A percentile compares a stretch with the other conserved stretches of the same genome.
Evolutionary conservation across 306 rosid genomes (phyloP).

Genomic region (Rosa lucieae): DNA sequence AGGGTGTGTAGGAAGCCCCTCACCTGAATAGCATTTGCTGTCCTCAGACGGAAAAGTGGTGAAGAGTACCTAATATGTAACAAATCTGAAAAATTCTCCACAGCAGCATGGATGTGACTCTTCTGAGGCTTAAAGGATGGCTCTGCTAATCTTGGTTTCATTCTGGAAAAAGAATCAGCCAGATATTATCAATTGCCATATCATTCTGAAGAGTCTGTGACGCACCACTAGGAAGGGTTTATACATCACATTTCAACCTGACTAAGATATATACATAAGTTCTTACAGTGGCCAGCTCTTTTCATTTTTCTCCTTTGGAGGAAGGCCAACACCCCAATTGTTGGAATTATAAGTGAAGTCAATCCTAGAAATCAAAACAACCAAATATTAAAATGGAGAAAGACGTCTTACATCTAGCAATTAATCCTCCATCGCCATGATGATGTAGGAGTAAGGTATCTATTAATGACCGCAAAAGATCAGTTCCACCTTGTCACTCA

Average conservation of each 20-base stretch:
- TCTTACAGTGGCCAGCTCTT: slow-evolving; percentile 84
- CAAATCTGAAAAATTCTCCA: slow-evolving; percentile 65
- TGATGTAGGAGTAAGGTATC: neutral
- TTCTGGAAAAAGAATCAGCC: slow-evolving; percentile 47
- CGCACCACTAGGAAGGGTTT: slow-evolving; percentile 16
- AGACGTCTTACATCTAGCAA: neutral
- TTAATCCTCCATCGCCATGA: neutral
- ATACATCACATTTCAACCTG: slow-evolving; percentile 15
- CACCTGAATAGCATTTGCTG: slow-evolving; percentile 83
- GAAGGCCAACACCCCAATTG: slow-evolving; percentile 97
- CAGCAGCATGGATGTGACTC: slow-evolving; percentile 53
- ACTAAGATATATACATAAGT: slow-evolving; percentile 6
- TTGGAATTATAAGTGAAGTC: slow-evolving; percentile 80
- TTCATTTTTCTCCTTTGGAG: slow-evolving; percentile 84
- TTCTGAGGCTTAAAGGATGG: slow-evolving; percentile 82
- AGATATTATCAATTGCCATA: slow-evolving; percentile 20
- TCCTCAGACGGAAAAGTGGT: slow-evolving; percentile 85
- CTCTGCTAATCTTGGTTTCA: slow-evolving; percentile 81
- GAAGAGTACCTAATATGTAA: slow-evolving; percentile 87
- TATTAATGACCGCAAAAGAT: neutral
- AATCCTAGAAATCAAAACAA: slow-evolving; percentile 50
- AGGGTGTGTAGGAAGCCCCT: slow-evolving; percentile 15
- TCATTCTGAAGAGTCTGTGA: slow-evolving; percentile 5
- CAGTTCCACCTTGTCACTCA: neutral
- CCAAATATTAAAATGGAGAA: slow-evolving; percentile 17